These are phyloP conservation scores for Mycogone perniciosa DNA, from an alignment of 2,329 filamentous ascomycete genomes.

Conservation along the genomic window DNA sequence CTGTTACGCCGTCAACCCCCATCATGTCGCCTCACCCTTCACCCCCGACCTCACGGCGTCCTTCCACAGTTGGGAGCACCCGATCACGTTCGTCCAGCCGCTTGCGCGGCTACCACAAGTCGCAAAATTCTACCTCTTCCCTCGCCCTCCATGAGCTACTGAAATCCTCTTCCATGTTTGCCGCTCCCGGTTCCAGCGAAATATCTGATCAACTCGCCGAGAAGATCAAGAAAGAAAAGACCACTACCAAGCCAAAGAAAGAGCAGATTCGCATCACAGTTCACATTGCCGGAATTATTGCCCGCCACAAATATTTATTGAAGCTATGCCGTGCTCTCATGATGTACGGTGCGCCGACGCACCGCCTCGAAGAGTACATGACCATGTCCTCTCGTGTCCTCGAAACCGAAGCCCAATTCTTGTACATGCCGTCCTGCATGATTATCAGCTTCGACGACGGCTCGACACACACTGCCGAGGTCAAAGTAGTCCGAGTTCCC, in stretches of 20 bases:
- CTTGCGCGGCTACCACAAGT: constrained; percentile 36
- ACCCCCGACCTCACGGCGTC: constrained; percentile 34
- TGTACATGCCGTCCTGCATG: constrained; percentile 91
- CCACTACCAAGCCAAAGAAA: constrained; percentile 30
- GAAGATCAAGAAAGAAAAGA: constrained; percentile 36
- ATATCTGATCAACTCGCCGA: constrained; percentile 40
- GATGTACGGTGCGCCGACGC: constrained; percentile 84
- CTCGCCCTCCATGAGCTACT: constrained; percentile 45
- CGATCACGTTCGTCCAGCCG: constrained; percentile 32
- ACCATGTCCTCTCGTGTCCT: constrained; percentile 83
- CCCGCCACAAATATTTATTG: constrained; percentile 74
- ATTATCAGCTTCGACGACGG: constrained; percentile 83
- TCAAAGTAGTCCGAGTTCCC: constrained; percentile 62
- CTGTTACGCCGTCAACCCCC: constrained; percentile 32
- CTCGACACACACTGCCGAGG: constrained; percentile 68
- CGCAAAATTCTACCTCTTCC: constrained; percentile 37
- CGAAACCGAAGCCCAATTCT: constrained; percentile 80
- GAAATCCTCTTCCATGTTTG: constrained; percentile 48
- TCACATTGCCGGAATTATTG: constrained; percentile 62
- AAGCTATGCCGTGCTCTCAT: constrained; percentile 82
- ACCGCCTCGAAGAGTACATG: constrained; percentile 88
- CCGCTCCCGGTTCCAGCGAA: constrained; percentile 39
- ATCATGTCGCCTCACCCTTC: constrained; percentile 37
- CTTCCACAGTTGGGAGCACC: constrained; percentile 30
- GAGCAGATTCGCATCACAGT: constrained; percentile 43